A percentile compares a stretch with the other conserved stretches of the same genome.
Evolutionary conservation across 768 basidiomycete species (phyloP).

Genomic region (Tulasnella sp.): DNA sequence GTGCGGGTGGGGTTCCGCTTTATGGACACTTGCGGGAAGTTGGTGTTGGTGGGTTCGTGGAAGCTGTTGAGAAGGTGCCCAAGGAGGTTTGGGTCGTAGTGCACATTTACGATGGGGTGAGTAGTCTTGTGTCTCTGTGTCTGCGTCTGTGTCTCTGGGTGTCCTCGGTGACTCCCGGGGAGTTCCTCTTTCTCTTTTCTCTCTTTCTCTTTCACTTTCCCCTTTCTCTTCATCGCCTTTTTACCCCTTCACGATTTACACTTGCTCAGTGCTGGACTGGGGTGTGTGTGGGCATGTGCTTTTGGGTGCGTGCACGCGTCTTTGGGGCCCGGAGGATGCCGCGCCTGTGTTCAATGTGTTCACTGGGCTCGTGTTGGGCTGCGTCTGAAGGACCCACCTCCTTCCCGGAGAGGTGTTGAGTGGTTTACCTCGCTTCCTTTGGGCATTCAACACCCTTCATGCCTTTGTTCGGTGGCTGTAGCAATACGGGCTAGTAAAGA

Average conservation of each 20-base stretch:
- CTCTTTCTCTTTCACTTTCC: not conserved
- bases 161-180: not conserved
- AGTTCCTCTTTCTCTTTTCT: not conserved
- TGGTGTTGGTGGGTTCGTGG: slow-evolving; percentile 64
- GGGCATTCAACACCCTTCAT: not conserved
- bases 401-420: not conserved
- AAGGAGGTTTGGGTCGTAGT: slow-evolving; percentile 74
- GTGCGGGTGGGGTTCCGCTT: slow-evolving; percentile 33
- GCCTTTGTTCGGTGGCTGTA: not conserved
- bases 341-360: too few relatives aligned
- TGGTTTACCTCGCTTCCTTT: slow-evolving; percentile 1
- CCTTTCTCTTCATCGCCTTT: slow-evolving; percentile 1
- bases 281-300: not conserved
- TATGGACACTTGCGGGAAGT: slow-evolving; percentile 83
- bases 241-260: not conserved
- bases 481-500: too few relatives aligned
- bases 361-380: not conserved
- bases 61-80: slow-evolving; percentile 69
- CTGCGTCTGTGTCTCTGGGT: too few relatives aligned
- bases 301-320: too few relatives aligned
- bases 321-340: not conserved
- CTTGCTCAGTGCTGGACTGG: not conserved
- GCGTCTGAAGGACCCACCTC: not conserved
- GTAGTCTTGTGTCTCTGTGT: slow-evolving; percentile 32
- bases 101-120: slow-evolving; percentile 76